Conservation (phyloP, 305 asterid genomes). For the Fraxinus sp. region DNA sequence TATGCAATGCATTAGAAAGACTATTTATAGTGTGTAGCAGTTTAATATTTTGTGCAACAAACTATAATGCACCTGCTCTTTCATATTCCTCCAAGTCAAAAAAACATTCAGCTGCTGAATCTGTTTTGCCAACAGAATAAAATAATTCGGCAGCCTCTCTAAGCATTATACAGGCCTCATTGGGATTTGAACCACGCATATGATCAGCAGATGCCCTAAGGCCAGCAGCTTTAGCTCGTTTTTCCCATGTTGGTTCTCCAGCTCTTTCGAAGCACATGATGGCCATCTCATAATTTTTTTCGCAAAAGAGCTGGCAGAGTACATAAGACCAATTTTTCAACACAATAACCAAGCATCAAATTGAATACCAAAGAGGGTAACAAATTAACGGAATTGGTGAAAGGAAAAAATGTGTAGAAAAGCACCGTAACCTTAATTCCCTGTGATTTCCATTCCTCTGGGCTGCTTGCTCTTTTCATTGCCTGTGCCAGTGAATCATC, state of each 20-base stretch:
- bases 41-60: not conserved
- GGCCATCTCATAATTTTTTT: slow-evolving; percentile 65
- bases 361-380: not conserved
- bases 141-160: slow-evolving; percentile 69
- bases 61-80: slow-evolving; percentile 50
- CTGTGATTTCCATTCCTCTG: slow-evolving; percentile 67
- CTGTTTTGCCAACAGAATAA: slow-evolving; percentile 49
- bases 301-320: slow-evolving; percentile 61
- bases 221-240: slow-evolving; percentile 62
- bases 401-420: not conserved
- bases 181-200: slow-evolving; percentile 43
- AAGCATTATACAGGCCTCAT: slow-evolving; percentile 42
- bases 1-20: not conserved
- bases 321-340: not conserved
- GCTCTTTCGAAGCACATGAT: slow-evolving; percentile 70
- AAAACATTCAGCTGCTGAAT: slow-evolving; percentile 68
- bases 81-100: slow-evolving; percentile 58
- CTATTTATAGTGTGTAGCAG: not conserved
- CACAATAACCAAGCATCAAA: not conserved
- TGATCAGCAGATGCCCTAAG: slow-evolving; percentile 54
- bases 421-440: slow-evolving; percentile 57
- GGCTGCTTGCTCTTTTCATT: slow-evolving; percentile 71
- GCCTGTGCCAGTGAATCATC: slow-evolving; percentile 65
- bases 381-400: not conserved
- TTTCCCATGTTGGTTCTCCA: slow-evolving; percentile 56